Evolutionary conservation across 768 basidiomycete species (phyloP), one percentile per base, ranked within the genome.

Genomic region (Termitomyces titanicus): DNA sequence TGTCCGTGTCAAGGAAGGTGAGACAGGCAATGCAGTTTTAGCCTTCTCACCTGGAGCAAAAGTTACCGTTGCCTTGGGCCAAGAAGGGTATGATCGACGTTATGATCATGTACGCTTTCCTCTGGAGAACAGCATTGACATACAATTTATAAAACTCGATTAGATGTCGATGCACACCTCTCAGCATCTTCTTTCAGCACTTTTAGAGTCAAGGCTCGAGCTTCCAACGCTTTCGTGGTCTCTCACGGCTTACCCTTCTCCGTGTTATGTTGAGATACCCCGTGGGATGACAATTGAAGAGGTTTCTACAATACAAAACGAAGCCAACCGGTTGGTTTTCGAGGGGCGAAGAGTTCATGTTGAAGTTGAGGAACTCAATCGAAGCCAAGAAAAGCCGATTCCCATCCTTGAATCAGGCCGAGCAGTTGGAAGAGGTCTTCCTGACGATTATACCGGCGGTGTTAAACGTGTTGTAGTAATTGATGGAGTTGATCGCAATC

Each of bases 111-210:
- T 86, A 70, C 59, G 83, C 70, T 47, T 34, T 54, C n/a, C 11
- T 13, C 18, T 45, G 2, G 18, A n/a, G n/a, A 11, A 17, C 11
- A 9, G 33, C 37, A 51, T 53, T 48, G 39, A 55, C 43, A 25
- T 31, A 13, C 13, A 24, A 43, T 33, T 35, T 1, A 47, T 27
- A 17, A 37, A n/a, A 10, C 10, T 10, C 1, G 11, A 18, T 27
- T 61, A 90, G 87, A 89, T 89, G 86, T 81, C 84, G 15, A 83
- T 90, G 81, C 91, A 94, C 68, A 92, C 90, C 1, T 86, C 87
- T 0, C 92, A 93, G 63, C 92, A 92, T 58, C 76, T 92, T 42
- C 79, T 93, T 22, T 92, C 90, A 13, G 89, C 90, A 0, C 75
- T 92, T n/a, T 75, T 93, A 5, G 89, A 92, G 63, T 74, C 77